Base-by-base conservation (phyloP, 2,329 filamentous ascomycete genomes). In the Trichoderma sp. region DNA sequence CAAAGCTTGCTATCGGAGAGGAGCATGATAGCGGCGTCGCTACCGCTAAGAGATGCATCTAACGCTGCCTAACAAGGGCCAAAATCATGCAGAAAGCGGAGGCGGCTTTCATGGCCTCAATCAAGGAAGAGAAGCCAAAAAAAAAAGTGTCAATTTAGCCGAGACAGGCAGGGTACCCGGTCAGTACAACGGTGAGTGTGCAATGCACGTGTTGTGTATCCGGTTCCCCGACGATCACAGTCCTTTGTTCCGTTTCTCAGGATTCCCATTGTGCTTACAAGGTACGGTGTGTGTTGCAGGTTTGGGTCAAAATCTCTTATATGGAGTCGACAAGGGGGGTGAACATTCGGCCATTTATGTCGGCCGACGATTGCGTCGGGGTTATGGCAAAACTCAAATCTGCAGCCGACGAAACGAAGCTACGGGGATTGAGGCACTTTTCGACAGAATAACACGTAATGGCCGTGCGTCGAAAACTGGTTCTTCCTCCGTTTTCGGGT, bases 41-140 rank as follows among this genome's bases (percentile, higher is more conserved):
- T 50, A 28, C 59, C 55, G 59, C 68, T 64, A 55, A 47, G 8
- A 64, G 28, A 57, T 70, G 59, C 66, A 53, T 62, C 57, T 69
- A 61, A 62, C 50, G 66, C 23, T 26, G 57, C 39, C 57, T 69
- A 62, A 36, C 15, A 30, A 36, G 20, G n/a, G n/a, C 57, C 57
- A 69, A 69, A 69, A 8, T 32, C 20, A 62, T 62, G 66, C 57
- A 43, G 55, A 69, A 68, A 62, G 66, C 66, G 55, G 57, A 69
- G 57, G 66, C 26, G 34, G 66, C n/a, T 69, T 61, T 23, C 39
- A 9, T 11, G 59, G 57, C 6, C 39, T 43, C 39, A 28, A 69
- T 30, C 36, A 69, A 61, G 57, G 36, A 30, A 50, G 32, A 13
- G 20, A 62, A 39, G 57, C 36, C 26, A 50, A 23, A 47, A 62